These are phyloP conservation scores for Aquanectria penicillioides DNA, from an alignment of 2,329 filamentous ascomycete genomes.

Conservation along the genomic window DNA sequence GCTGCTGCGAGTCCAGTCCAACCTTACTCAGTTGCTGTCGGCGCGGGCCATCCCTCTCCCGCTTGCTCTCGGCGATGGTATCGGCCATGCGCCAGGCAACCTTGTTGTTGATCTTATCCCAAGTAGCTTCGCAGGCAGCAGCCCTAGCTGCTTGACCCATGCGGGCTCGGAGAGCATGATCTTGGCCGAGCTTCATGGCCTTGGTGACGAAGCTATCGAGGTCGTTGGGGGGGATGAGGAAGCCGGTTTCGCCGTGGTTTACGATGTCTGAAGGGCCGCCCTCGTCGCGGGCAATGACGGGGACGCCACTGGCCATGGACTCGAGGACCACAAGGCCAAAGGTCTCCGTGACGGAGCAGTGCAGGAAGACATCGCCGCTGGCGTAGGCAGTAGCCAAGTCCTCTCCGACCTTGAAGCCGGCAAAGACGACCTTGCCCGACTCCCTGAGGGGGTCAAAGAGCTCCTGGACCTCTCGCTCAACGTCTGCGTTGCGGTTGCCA, in stretches of 20 bases:
- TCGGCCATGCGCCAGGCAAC: slow-evolving; percentile 72
- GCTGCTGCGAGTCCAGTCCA: slow-evolving; percentile 40
- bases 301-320: slow-evolving; percentile 76
- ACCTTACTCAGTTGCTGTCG: slow-evolving; percentile 24
- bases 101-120: slow-evolving; percentile 77
- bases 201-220: slow-evolving; percentile 66
- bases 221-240: slow-evolving; percentile 68
- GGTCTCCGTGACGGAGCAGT: slow-evolving; percentile 77
- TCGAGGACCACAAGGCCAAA: slow-evolving; percentile 78
- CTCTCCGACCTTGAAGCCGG: slow-evolving; percentile 70
- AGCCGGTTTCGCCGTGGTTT: slow-evolving; percentile 67
- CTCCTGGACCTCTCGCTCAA: slow-evolving; percentile 69
- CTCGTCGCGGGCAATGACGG: slow-evolving; percentile 74
- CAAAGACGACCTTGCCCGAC: slow-evolving; percentile 69
- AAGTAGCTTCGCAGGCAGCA: slow-evolving; percentile 71
- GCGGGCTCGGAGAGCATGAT: slow-evolving; percentile 53
- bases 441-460: slow-evolving; percentile 63
- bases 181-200: slow-evolving; percentile 59
- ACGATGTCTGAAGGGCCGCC: slow-evolving; percentile 77
- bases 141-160: slow-evolving; percentile 61
- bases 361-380: slow-evolving; percentile 74
- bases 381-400: slow-evolving; percentile 74
- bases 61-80: slow-evolving; percentile 58
- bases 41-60: slow-evolving; percentile 37
- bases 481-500: slow-evolving; percentile 71